These are phyloP conservation scores for Eucalyptus marginata DNA, from an alignment of 345 rosid genomes.

Conservation along the genomic window DNA sequence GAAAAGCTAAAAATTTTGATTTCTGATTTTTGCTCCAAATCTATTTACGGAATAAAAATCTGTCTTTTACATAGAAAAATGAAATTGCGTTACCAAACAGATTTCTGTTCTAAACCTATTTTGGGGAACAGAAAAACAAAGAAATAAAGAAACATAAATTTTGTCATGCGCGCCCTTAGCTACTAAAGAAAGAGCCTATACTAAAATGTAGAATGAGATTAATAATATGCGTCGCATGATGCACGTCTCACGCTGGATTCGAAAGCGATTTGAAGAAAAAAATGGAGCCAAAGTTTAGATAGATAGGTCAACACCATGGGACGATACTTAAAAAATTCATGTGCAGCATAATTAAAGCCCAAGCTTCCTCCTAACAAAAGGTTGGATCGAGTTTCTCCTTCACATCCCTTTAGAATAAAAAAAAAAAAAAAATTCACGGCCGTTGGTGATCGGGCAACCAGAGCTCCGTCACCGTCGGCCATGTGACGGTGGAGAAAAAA, in stretches of 20 bases:
- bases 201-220: background rate
- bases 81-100: no score
- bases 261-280: background rate
- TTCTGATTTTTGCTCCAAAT: no score
- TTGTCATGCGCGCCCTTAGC: background rate
- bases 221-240: background rate
- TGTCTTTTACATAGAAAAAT: no score
- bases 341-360: background rate
- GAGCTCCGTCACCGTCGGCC: background rate
- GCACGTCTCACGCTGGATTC: background rate
- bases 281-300: background rate
- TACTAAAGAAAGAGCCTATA: background rate
- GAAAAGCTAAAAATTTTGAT: no score
- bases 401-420: background rate
- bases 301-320: background rate
- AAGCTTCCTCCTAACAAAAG: background rate
- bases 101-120: no score
- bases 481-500: background rate
- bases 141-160: no score
- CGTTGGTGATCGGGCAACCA: background rate
- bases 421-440: no score
- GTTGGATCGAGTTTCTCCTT: background rate
- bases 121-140: no score
- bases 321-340: background rate
- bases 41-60: no score